Conservation (phyloP, 2,329 filamentous ascomycete genomes). For the Epichloe brachyelytri region DNA sequence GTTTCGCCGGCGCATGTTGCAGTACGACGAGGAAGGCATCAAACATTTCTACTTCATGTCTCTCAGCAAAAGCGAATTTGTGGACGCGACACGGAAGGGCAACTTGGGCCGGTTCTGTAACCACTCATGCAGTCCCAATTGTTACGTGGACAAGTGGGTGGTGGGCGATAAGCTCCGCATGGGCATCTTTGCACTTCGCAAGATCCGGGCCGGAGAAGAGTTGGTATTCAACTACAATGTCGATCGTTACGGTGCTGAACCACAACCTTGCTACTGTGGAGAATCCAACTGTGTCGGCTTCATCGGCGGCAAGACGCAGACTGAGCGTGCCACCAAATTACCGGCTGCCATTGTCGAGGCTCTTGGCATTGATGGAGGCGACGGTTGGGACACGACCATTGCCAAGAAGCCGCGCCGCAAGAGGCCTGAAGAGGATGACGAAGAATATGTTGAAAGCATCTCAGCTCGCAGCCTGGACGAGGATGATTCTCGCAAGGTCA, state of each 20-base stretch:
- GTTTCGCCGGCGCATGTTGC: constrained; percentile 79
- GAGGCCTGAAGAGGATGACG: constrained; percentile 81
- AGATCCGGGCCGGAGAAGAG: constrained; percentile 80
- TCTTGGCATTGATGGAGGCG: constrained; percentile 83
- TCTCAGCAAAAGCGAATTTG: constrained; percentile 87
- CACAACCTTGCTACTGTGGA: constrained; percentile 91
- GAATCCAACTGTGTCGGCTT: constrained; percentile 92
- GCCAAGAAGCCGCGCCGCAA: constrained; percentile 88
- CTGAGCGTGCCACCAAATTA: constrained; percentile 84
- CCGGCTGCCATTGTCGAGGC: constrained; percentile 85
- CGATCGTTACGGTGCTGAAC: constrained; percentile 91
- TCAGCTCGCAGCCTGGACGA: constrained; percentile 69
- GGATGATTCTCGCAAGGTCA: constrained; percentile 79
- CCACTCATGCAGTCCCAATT: constrained; percentile 97
- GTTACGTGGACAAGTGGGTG: constrained; percentile 99
- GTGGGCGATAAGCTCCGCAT: constrained; percentile 94
- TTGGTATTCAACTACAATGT: constrained; percentile 99
- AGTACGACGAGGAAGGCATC: constrained; percentile 93
- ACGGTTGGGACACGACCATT: constrained; percentile 83
- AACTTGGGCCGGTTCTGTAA: constrained; percentile 97
- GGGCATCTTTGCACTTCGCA: constrained; percentile 90
- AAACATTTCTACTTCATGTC: constrained; percentile 99
- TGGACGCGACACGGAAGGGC: constrained; percentile 93
- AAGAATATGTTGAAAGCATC: constrained; percentile 88
- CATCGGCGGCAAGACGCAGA: constrained; percentile 96